A percentile compares a stretch with the other conserved stretches of the same genome.
phyloP scores from a whole-genome alignment of 139 green algal species.

The Chlorella sp. region DNA sequence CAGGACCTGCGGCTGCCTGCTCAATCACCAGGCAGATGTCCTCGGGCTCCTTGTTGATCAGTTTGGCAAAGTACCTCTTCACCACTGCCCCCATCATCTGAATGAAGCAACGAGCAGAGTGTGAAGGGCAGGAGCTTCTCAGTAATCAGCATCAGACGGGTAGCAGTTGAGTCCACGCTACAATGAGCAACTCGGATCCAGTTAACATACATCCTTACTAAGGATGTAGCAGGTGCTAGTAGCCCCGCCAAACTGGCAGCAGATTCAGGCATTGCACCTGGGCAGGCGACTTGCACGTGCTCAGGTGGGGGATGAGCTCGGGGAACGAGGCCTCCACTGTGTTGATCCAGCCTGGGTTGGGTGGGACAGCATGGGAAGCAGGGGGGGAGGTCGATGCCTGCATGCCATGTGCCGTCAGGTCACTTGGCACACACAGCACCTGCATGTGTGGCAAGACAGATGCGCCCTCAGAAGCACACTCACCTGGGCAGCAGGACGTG shows the following conservation, averaged over 20 bases:
- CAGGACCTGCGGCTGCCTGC: not conserved
- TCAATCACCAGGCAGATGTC: conserved; percentile 47
- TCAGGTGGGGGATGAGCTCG: conserved; percentile 77
- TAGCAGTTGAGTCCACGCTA: too few relatives aligned
- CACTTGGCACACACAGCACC: too few relatives aligned
- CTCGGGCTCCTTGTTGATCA: conserved; percentile 32
- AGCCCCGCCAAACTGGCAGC: not conserved
- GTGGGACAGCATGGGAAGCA: too few relatives aligned
- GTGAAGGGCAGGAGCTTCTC: not conserved
- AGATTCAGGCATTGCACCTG: not conserved
- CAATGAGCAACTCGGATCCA: too few relatives aligned
- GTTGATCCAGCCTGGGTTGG: too few relatives aligned
- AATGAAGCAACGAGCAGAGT: not conserved
- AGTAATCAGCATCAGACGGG: too few relatives aligned
- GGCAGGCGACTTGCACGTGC: conserved; percentile 65
- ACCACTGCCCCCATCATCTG: conserved; percentile 74
- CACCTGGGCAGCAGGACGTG: conserved; percentile 76
- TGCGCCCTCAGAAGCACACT: too few relatives aligned
- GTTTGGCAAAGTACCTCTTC: conserved; percentile 65
- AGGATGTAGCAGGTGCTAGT: too few relatives aligned
- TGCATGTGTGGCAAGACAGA: too few relatives aligned
- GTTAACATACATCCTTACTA: too few relatives aligned
- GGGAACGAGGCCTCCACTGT: conserved; percentile 67
- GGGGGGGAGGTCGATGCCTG: too few relatives aligned
- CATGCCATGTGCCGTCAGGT: too few relatives aligned